Evolutionary conservation across 2,329 filamentous ascomycete genomes (phyloP).

Genomic region (Claviceps arundinis): DNA sequence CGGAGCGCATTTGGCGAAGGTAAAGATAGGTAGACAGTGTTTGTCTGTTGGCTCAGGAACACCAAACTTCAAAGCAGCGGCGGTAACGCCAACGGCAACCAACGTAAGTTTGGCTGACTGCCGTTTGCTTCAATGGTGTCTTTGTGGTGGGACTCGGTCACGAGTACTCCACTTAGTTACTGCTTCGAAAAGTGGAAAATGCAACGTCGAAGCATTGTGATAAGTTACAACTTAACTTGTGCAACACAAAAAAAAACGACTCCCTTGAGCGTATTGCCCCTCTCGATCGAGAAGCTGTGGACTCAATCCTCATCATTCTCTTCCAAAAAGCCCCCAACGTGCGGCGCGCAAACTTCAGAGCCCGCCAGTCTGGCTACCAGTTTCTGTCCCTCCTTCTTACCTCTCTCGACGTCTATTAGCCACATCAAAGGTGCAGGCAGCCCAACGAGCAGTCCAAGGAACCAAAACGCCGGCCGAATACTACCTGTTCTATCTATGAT

Average conservation of each 20-base stretch:
- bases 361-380: slow-evolving; percentile 49
- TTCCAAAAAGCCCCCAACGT: slow-evolving; percentile 1
- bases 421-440: slow-evolving; percentile 75
- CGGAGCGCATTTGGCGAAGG: too few species aligned
- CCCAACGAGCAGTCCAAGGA: slow-evolving; percentile 72
- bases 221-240: too few species aligned
- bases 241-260: too few species aligned
- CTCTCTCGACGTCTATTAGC: slow-evolving; percentile 71
- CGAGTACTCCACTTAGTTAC: too few species aligned
- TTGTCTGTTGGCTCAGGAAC: too few species aligned
- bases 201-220: too few species aligned
- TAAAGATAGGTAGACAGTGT: not conserved
- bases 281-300: not conserved
- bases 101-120: too few species aligned
- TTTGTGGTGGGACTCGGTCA: too few species aligned
- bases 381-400: slow-evolving; percentile 53
- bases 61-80: too few species aligned
- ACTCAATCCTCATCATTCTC: slow-evolving; percentile 12
- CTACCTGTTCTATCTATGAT: slow-evolving; percentile 78
- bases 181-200: too few species aligned
- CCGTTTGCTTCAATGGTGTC: too few species aligned
- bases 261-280: not conserved
- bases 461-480: slow-evolving; percentile 82
- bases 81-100: too few species aligned
- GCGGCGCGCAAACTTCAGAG: slow-evolving; percentile 22